These are phyloP conservation scores for Isatis lusitanica DNA, from an alignment of 441 rosid species.

Conservation along the genomic window DNA sequence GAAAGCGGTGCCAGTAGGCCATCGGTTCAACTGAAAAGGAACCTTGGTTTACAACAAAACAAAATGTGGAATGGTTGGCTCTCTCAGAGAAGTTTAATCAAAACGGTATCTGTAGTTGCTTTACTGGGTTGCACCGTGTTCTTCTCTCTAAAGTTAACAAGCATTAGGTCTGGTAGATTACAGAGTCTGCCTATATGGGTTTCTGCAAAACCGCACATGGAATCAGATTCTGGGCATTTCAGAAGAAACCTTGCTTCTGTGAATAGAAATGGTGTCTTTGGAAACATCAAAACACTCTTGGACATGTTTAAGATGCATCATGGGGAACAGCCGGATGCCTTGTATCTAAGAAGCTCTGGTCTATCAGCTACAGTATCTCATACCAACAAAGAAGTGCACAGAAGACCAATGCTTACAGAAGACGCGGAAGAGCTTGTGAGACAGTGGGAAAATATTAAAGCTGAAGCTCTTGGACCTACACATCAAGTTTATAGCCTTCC, in stretches of 20 bases:
- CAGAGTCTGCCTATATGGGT: conserved; percentile 41
- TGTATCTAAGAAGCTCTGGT: conserved; percentile 36
- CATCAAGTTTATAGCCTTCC: conserved; percentile 66
- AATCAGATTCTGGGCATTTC: conserved; percentile 41
- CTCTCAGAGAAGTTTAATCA: conserved; percentile 41
- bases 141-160: conserved; percentile 49
- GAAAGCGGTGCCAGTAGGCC: conserved; percentile 50
- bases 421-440: conserved; percentile 88
- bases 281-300: conserved; percentile 51
- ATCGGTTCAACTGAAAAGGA: conserved; percentile 64
- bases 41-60: conserved; percentile 47
- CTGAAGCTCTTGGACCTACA: conserved; percentile 83
- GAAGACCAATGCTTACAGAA: conserved; percentile 69
- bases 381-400: conserved; percentile 37
- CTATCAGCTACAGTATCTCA: conserved; percentile 51
- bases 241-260: conserved; percentile 38
- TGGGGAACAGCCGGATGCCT: conserved; percentile 40
- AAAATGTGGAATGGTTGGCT: conserved; percentile 59
- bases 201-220: conserved; percentile 38
- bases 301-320: conserved; percentile 45
- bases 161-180: conserved; percentile 40
- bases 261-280: conserved; percentile 43
- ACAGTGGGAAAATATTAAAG: conserved; percentile 89
- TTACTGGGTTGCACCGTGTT: conserved; percentile 60
- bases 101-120: conserved; percentile 49